A percentile compares a stretch with the other conserved stretches of the same genome.
Conservation (phyloP, 2,329 filamentous ascomycete species). For the Monosporascus sp. region DNA sequence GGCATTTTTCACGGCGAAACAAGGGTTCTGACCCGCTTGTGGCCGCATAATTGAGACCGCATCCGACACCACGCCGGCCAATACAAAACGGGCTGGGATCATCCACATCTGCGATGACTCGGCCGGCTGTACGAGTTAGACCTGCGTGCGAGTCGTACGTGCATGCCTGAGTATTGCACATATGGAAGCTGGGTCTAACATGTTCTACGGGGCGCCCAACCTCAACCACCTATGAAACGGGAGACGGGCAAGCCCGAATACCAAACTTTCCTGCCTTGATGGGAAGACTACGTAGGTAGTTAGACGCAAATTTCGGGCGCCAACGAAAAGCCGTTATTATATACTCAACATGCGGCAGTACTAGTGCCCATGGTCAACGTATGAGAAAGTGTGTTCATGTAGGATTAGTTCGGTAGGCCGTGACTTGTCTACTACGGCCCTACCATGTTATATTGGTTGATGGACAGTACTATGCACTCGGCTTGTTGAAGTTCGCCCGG, state of each 20-base stretch:
- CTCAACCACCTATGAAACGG: neutral
- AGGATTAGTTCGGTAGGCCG: neutral
- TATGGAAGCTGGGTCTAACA: neutral
- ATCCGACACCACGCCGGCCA: slow-evolving; percentile 23
- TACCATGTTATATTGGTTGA: neutral
- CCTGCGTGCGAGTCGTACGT: neutral
- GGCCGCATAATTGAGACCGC: slow-evolving; percentile 28
- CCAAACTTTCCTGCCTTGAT: neutral
- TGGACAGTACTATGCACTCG: neutral
- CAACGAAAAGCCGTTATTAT: neutral
- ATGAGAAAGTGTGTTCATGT: neutral
- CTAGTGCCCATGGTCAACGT: neutral
- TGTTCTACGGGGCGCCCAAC: neutral
- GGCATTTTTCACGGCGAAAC: slow-evolving; percentile 57
- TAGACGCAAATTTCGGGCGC: neutral
- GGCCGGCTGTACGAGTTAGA: slow-evolving; percentile 3
- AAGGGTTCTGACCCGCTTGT: slow-evolving; percentile 44
- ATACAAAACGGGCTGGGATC: slow-evolving; percentile 19
- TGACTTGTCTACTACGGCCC: neutral
- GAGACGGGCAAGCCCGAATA: neutral
- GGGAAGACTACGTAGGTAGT: neutral
- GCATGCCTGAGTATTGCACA: neutral
- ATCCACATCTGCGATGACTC: slow-evolving; percentile 13
- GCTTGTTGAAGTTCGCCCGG: slow-evolving; percentile 18
- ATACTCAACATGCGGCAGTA: neutral